phyloP scores from a whole-genome alignment of 2,329 filamentous ascomycete species.

The Microdochium nivale region DNA sequence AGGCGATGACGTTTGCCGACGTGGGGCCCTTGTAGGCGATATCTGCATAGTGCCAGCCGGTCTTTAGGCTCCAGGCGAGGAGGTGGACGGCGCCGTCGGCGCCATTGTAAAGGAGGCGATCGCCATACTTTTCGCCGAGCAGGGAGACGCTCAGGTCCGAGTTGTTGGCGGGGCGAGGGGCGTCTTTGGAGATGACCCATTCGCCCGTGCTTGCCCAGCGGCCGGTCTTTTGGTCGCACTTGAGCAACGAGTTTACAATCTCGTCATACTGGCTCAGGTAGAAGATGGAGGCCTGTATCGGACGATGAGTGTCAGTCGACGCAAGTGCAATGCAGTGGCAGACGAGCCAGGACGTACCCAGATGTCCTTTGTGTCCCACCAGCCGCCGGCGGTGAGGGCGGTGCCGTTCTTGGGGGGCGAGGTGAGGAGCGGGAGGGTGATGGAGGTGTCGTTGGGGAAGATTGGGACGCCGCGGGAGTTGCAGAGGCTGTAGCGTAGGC shows the following conservation, averaged over 20 bases:
- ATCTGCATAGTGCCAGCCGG: conserved; percentile 20
- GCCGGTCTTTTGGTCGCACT: conserved; percentile 25
- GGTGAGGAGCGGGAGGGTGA: conserved; percentile 14
- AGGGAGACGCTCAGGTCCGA: conserved; percentile 22
- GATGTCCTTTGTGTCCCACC: conserved; percentile 17
- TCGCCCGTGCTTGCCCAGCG: conserved; percentile 19
- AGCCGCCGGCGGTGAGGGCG: conserved; percentile 24
- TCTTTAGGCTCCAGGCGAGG: conserved; percentile 18
- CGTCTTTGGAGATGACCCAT: conserved; percentile 18
- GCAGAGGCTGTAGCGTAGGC: conserved; percentile 25
- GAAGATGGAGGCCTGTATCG: conserved; percentile 25
- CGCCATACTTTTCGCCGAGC: conserved; percentile 21
- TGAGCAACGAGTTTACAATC: conserved; percentile 21
- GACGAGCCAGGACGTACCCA: conserved; percentile 19
- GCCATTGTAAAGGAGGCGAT: conserved; percentile 29
- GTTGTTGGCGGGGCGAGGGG: conserved; percentile 14
- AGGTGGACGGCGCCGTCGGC: conserved; percentile 18
- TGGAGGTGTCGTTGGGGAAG: conserved; percentile 23
- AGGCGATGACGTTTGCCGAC: conserved; percentile 17
- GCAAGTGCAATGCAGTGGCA: background rate
- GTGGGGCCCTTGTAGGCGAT: conserved; percentile 21
- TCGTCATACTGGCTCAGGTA: conserved; percentile 19
- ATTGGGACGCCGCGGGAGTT: conserved; percentile 19
- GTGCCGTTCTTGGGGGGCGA: conserved; percentile 22
- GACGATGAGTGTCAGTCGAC: conserved; percentile 2